Evolutionary conservation across 768 basidiomycete species (phyloP).

Genomic region (Agaricus blazei): DNA sequence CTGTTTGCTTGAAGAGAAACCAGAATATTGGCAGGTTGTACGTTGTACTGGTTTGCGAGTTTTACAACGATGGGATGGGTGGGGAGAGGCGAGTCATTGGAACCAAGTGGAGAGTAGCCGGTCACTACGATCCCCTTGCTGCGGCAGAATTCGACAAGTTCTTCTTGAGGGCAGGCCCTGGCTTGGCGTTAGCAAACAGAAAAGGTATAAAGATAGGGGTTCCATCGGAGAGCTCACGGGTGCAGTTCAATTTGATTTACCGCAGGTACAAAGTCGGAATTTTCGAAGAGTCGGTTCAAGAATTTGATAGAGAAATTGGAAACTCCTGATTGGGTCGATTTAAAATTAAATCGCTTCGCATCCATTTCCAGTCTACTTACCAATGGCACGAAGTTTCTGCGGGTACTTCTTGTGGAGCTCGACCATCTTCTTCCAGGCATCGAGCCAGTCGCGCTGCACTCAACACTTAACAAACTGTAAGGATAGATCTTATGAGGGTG

Average conservation of each 20-base stretch:
- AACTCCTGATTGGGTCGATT: constrained; percentile 33
- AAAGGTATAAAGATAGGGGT: background rate
- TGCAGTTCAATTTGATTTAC: constrained; percentile 80
- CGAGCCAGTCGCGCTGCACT: constrained; percentile 49
- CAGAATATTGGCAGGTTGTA: constrained; percentile 60
- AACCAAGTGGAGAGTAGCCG: constrained; percentile 79
- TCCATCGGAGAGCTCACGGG: constrained; percentile 39
- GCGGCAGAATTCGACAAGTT: constrained; percentile 57
- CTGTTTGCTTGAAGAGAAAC: constrained; percentile 72
- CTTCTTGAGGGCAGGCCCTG: constrained; percentile 61
- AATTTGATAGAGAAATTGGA: constrained; percentile 68
- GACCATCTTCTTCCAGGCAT: constrained; percentile 81
- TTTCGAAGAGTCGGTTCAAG: constrained; percentile 55
- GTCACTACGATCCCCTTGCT: constrained; percentile 64
- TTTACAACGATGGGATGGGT: constrained; percentile 51
- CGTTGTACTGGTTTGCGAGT: constrained; percentile 58
- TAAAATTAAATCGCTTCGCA: background rate
- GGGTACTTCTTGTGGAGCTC: constrained; percentile 57
- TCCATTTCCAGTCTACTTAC: constrained; percentile 21
- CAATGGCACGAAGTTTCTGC: constrained; percentile 76
- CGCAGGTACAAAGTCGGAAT: constrained; percentile 58
- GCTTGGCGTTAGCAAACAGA: background rate
- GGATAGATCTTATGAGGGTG: background rate
- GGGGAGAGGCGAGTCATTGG: constrained; percentile 62
- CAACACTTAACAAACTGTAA: background rate